Base-by-base conservation (phyloP, 495 filamentous ascomycete species). In the Hyaloscypha variabilis region DNA sequence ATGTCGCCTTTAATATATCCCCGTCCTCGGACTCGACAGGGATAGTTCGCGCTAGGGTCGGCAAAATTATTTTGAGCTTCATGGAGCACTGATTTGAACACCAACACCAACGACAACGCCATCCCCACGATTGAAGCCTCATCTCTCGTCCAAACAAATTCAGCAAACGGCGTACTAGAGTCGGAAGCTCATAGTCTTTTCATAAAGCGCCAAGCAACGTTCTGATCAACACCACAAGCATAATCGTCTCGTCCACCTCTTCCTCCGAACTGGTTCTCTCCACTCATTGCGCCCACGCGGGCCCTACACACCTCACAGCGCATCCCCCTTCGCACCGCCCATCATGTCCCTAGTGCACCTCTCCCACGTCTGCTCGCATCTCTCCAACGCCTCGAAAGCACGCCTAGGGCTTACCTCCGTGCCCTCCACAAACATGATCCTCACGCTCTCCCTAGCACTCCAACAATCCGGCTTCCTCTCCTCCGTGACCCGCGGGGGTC, bases 301-400 rank as follows among this genome's bases (percentile, higher is more conserved):
- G 62, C 62, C 52, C 10, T 49, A 26, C n/a, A 13, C 31, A 52
- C 46, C 14, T 28, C 39, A 28, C 25, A 36, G 54, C 14, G 17
- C 36, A 10, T 29, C 30, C 14, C 39, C 28, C 14, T 25, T 50
- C 25, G 10, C 36, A 58, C 54, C 26, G 8, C 29, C 31, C 70
- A 77, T 64, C 56, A 98, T 98, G 95, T 96, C 93, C 73, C 88
- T 99, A 80, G 82, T 87, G 73, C 86, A 87, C 76, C 85, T 98
- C 70, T 78, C 87, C 59, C 77, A 94, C 82, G 85, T 93, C 71
- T 96, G 91, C 79, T 92, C 92, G 58, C 95, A 98, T 82, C 84
- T 99, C 42, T 93, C 97, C 80, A 99, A 99, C 82, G 91, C 91
- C 71, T 89, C 91, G 56, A 89, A 88, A 74, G 94, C 91, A 8